A percentile compares a stretch with the other conserved stretches of the same genome.
These are phyloP conservation scores for Trichomonas vaginalis DNA, from an alignment of 208 protist species.

Conservation along the genomic window DNA sequence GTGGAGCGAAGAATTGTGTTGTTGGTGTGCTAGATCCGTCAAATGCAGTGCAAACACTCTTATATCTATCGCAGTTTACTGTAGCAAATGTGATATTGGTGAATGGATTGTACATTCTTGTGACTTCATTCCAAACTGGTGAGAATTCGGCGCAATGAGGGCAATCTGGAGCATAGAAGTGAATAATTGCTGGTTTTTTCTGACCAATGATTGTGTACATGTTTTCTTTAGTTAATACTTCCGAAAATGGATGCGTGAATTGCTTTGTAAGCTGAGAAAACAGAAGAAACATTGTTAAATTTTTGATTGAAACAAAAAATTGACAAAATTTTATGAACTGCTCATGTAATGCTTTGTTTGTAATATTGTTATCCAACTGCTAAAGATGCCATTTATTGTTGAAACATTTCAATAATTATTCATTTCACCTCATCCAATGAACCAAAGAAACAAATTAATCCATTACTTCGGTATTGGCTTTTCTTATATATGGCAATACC, in stretches of 20 bases:
- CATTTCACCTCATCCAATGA: too few species aligned
- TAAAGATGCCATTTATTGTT: too few species aligned
- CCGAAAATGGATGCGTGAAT: not conserved
- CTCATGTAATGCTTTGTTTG: too few species aligned
- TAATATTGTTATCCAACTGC: too few species aligned
- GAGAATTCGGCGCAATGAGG: not conserved
- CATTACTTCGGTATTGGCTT: too few species aligned
- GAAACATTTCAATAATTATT: too few species aligned
- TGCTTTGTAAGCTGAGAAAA: not conserved
- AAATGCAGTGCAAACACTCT: not conserved
- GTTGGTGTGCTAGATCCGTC: not conserved
- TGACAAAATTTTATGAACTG: too few species aligned
- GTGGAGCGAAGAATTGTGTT: not conserved
- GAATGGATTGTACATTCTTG: not conserved
- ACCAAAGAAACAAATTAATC: too few species aligned
- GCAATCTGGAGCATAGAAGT: not conserved
- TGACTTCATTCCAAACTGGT: not conserved
- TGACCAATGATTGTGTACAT: not conserved
- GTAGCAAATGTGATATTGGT: not conserved
- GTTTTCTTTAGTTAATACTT: not conserved
- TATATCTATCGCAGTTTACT: not conserved
- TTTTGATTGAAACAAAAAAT: too few species aligned
- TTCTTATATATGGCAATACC: too few species aligned
- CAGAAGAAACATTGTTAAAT: not conserved
- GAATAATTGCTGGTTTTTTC: not conserved